Base-by-base conservation (phyloP, 352 stramenopile species). In the Phytophthora hybrid region DNA sequence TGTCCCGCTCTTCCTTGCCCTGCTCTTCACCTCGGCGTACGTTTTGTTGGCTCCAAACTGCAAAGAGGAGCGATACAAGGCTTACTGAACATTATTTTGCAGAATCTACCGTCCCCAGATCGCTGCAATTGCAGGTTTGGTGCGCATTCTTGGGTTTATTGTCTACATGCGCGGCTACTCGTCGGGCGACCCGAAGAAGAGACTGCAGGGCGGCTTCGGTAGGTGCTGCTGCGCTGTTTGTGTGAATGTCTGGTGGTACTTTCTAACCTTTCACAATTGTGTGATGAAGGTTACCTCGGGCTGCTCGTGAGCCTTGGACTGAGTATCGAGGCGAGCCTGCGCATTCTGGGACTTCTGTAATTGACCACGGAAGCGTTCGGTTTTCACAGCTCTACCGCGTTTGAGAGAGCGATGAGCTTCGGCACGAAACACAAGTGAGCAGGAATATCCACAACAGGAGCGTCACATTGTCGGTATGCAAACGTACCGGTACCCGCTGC, bases 151-250 rank as follows among this genome's bases (percentile, higher is more conserved):
- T 14, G 81, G 80, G 37, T 93, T 94, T 72, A 75, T 93, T 32
- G 53, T 69, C 31, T 94, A 94, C 73, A 82, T 94, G 55, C 67
- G 79, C 19, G 84, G 85, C 4, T 94, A 94, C 69, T 73, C 80
- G 34, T 81, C 77, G 18, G 88, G 88, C 3, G 83, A 93, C 55
- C 86, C 86, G 11, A 72, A 77, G 57, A 93, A 93, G 79, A 79
- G 88, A 52, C 49, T 77, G 63, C 83, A 87, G 49, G 88, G 85
- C 31, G n/a, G 13, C 5, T 89, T 94, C 53, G 87, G 87, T 93
- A 67, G 54, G 77, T 77, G 16, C 9, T 44, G 4, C 32, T 21
- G 34, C 13, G 11, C 37, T 51, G 44, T 5, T 21, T 31, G 46
- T 34, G 47, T 34, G 10, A 39, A 16, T 39, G 47, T 18, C 47